phyloP scores from a whole-genome alignment of 2,329 filamentous ascomycete species.

The Penicillium sp. region DNA sequence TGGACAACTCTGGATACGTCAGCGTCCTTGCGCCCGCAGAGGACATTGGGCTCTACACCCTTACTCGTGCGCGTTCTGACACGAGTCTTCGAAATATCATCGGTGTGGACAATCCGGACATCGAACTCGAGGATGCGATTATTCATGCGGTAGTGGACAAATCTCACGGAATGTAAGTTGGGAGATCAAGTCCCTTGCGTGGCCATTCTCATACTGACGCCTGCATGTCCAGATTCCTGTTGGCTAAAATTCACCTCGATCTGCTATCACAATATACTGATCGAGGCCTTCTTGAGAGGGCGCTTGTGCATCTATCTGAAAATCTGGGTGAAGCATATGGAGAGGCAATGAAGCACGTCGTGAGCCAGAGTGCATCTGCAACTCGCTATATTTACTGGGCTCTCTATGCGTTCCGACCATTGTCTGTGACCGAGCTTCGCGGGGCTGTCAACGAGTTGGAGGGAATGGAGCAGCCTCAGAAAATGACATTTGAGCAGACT shows the following conservation, averaged over 20 bases:
- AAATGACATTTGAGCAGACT: too few species aligned
- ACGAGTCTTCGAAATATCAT: too few species aligned
- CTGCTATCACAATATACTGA: conserved; percentile 23
- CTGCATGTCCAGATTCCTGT: conserved; percentile 27
- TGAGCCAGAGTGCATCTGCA: conserved; percentile 19
- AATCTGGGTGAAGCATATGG: conserved; percentile 28
- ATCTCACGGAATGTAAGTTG: conserved; percentile 26
- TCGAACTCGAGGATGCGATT: conserved; percentile 13
- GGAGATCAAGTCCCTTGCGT: too few species aligned
- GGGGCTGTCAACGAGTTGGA: too few species aligned
- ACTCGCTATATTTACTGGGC: conserved; percentile 27
- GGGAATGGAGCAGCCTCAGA: too few species aligned
- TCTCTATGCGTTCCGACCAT: conserved; percentile 22
- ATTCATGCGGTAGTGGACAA: conserved; percentile 20
- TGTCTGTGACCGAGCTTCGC: conserved; percentile 25
- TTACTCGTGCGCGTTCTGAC: too few species aligned
- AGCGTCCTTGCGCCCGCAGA: too few species aligned
- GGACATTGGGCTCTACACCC: too few species aligned
- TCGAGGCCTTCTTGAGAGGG: conserved; percentile 17
- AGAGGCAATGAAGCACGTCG: conserved; percentile 28
- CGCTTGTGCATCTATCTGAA: conserved; percentile 24
- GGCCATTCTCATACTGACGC: too few species aligned
- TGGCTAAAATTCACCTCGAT: conserved; percentile 28
- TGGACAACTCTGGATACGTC: too few species aligned
- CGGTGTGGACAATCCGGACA: too few species aligned